Evolutionary conservation across 2,329 filamentous ascomycete species (phyloP).

Genomic region (Conoideocrella luteorostrata): DNA sequence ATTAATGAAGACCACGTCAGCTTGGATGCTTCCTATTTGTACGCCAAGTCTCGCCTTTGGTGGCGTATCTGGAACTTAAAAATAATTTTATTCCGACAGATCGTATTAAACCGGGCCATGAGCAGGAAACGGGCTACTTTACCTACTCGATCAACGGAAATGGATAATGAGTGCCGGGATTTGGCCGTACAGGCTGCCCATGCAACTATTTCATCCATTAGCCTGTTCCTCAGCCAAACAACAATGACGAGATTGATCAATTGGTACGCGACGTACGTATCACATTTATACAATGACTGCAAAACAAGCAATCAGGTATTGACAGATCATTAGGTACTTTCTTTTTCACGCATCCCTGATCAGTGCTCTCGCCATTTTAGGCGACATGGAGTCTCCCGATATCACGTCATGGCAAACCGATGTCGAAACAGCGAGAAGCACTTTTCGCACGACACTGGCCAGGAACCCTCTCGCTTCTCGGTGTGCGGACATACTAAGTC

Average conservation of each 20-base stretch:
- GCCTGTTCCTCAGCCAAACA: constrained; percentile 15
- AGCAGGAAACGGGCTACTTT: constrained; percentile 11
- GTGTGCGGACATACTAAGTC: constrained; percentile 21
- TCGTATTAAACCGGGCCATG: constrained; percentile 20
- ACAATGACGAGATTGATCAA: constrained; percentile 19
- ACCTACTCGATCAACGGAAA: constrained; percentile 7
- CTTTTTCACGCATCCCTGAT: constrained; percentile 26
- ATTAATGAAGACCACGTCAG: constrained; percentile 11
- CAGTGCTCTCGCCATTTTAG: constrained; percentile 21
- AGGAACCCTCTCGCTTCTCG: constrained; percentile 20
- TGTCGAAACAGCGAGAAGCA: constrained; percentile 19
- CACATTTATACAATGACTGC: constrained; percentile 8
- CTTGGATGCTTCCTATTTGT: constrained; percentile 17
- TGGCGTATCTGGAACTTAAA: constrained; percentile 28
- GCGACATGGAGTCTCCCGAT: constrained; percentile 19
- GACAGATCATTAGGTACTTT: constrained; percentile 18
- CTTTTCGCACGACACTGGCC: constrained; percentile 17
- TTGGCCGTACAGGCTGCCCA: constrained; percentile 20
- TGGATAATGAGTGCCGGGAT: constrained; percentile 17
- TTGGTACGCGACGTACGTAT: constrained; percentile 24
- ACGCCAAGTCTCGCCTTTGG: constrained; percentile 22
- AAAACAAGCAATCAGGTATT: too few species aligned
- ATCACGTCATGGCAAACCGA: constrained; percentile 20
- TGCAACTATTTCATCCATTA: constrained; percentile 20
- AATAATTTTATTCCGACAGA: constrained; percentile 23